Percentiles rank a stretch among this genome's conserved stretches.
These are phyloP conservation scores for Scolecobasidium constrictum DNA, from an alignment of 2,329 filamentous ascomycete genomes.

Conservation along the genomic window DNA sequence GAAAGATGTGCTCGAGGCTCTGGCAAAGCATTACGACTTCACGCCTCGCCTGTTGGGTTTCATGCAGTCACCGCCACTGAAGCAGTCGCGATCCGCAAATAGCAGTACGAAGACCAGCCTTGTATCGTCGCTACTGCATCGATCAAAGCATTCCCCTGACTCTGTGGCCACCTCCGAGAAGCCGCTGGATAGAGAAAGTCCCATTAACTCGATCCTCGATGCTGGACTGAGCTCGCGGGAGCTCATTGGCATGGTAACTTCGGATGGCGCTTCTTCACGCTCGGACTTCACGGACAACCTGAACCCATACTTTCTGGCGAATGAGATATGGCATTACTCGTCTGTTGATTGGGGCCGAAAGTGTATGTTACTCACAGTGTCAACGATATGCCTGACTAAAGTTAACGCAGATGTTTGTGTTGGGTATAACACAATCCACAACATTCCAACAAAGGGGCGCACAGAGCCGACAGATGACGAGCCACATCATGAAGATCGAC, in stretches of 20 bases:
- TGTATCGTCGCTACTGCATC: conserved; percentile 7
- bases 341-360: conserved; percentile 57
- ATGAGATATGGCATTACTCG: conserved; percentile 66
- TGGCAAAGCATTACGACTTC: conserved; percentile 56
- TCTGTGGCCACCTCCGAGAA: neutral
- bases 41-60: conserved; percentile 54
- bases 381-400: neutral
- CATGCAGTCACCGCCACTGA: conserved; percentile 47
- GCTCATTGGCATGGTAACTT: neutral
- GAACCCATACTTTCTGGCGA: conserved; percentile 49
- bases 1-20: conserved; percentile 40
- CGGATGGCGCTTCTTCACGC: neutral
- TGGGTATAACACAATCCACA: conserved; percentile 57
- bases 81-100: conserved; percentile 13
- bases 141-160: neutral
- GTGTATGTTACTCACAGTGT: conserved; percentile 35
- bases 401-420: conserved; percentile 48
- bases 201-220: conserved; percentile 1
- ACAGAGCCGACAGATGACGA: conserved; percentile 15
- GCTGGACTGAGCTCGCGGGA: neutral
- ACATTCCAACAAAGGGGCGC: conserved; percentile 15
- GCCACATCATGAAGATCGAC: conserved; percentile 24
- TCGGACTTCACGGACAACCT: conserved; percentile 14
- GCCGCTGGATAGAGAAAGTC: neutral
- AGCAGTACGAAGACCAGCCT: conserved; percentile 3